Evolutionary conservation across 169 alveolate species (phyloP).

Genomic region (Amoebophrya sp.): DNA sequence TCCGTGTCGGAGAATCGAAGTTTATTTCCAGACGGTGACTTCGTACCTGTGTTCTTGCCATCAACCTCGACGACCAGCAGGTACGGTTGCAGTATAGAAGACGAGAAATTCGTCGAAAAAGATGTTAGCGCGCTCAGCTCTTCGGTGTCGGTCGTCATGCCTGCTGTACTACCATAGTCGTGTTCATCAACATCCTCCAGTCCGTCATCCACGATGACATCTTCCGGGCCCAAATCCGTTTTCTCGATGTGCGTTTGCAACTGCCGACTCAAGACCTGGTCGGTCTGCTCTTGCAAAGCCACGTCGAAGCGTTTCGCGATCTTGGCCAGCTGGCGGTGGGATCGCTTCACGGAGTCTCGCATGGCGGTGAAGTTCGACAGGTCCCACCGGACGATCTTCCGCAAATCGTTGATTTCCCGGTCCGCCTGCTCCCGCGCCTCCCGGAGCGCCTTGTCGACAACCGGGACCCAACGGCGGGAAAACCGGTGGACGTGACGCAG

Average conservation of each 20-base stretch:
- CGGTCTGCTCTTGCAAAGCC: constrained; percentile 30
- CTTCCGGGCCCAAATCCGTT: neutral
- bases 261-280: neutral
- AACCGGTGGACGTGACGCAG: neutral
- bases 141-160: neutral
- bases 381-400: constrained; percentile 46
- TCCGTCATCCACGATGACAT: neutral
- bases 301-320: constrained; percentile 38
- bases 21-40: neutral
- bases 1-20: neutral
- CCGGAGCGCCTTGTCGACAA: constrained; percentile 43
- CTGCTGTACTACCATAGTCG: too few relatives aligned
- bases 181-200: neutral
- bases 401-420: constrained; percentile 24
- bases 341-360: constrained; percentile 43
- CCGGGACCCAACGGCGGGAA: constrained; percentile 44
- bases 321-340: constrained; percentile 46
- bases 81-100: neutral
- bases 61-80: neutral
- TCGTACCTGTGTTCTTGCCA: neutral
- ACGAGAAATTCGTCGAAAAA: neutral
- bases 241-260: neutral
- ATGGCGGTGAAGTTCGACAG: constrained; percentile 40
- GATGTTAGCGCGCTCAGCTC: too few relatives aligned
- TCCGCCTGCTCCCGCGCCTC: constrained; percentile 44